Evolutionary conservation across 2,329 filamentous ascomycete species (phyloP).

Genomic region (Trichoderma guizhouense): DNA sequence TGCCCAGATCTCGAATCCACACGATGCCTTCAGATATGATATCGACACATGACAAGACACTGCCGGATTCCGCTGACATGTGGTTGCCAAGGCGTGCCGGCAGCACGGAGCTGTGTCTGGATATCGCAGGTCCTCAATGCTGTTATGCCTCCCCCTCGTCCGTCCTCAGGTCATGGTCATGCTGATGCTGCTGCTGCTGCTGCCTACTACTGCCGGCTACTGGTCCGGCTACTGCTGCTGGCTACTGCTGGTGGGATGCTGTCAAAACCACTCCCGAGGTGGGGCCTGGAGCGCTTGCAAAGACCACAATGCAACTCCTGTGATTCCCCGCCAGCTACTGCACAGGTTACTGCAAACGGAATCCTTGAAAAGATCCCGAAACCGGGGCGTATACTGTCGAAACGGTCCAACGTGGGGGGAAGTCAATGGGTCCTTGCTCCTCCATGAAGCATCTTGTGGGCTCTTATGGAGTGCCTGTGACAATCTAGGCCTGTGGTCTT

Average conservation of each 20-base stretch:
- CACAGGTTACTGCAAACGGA: background rate
- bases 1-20: background rate
- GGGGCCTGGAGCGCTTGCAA: background rate
- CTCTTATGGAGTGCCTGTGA: background rate
- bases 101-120: background rate
- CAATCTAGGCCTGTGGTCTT: background rate
- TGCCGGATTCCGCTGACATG: background rate
- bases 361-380: background rate
- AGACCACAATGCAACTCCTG: background rate
- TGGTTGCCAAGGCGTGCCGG: background rate
- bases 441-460: background rate
- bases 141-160: background rate
- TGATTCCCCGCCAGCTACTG: conserved; percentile 11
- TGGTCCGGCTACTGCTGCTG: background rate
- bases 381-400: conserved; percentile 8
- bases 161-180: background rate
- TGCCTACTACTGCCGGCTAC: background rate
- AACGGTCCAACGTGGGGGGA: conserved; percentile 12
- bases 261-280: conserved; percentile 14
- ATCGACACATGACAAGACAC: background rate
- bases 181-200: background rate
- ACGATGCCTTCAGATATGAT: background rate
- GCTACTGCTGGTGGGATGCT: background rate
- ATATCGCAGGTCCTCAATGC: conserved; percentile 5
- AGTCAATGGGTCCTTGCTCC: background rate